phyloP scores from a whole-genome alignment of 2,329 filamentous ascomycete species.

The Harringtonia lauricola region DNA sequence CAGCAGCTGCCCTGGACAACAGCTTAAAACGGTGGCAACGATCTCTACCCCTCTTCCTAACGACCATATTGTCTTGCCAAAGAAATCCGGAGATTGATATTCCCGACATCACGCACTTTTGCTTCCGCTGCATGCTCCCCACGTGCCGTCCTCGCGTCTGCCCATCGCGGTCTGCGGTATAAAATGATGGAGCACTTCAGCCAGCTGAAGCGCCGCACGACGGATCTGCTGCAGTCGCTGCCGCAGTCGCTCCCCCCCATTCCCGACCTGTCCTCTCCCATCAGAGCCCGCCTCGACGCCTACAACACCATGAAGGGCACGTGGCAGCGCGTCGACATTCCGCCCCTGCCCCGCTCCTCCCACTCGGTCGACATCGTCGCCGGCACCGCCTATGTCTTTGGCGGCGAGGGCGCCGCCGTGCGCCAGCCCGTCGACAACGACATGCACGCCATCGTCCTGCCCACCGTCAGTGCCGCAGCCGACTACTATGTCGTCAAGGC shows the following conservation, averaged over 20 bases:
- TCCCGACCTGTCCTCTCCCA: slow-evolving; percentile 4
- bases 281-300: slow-evolving; percentile 7
- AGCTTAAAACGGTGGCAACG: no score
- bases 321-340: slow-evolving; percentile 47
- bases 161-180: no score
- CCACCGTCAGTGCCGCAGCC: slow-evolving; percentile 42
- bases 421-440: slow-evolving; percentile 59
- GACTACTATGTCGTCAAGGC: slow-evolving; percentile 50
- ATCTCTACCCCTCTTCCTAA: no score
- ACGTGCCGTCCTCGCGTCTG: no score
- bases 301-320: slow-evolving; percentile 37
- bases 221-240: slow-evolving; percentile 38
- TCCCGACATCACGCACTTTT: no score
- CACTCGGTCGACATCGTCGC: slow-evolving; percentile 55
- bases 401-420: slow-evolving; percentile 52
- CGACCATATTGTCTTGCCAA: no score
- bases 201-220: slow-evolving; percentile 42
- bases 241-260: slow-evolving; percentile 27
- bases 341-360: slow-evolving; percentile 58
- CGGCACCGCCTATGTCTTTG: slow-evolving; percentile 54
- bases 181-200: slow-evolving; percentile 39
- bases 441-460: slow-evolving; percentile 55
- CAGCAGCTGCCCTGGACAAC: no score
- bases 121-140: no score
- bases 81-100: no score